These are phyloP conservation scores for Suillus luteus DNA, from an alignment of 768 basidiomycete genomes.

Conservation along the genomic window DNA sequence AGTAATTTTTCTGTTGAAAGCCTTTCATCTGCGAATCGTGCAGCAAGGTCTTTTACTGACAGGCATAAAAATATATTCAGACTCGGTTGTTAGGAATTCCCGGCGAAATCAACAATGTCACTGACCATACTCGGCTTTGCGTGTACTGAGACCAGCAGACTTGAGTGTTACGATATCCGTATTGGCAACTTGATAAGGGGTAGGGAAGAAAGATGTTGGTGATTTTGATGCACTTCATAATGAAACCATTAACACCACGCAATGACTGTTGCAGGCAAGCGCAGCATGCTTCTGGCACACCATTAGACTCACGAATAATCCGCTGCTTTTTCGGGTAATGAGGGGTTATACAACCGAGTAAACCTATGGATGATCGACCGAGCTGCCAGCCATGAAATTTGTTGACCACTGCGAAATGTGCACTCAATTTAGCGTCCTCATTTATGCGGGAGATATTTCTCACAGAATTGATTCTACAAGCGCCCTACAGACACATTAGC, in stretches of 20 bases:
- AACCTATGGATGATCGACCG: conserved; percentile 82
- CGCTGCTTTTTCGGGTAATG: conserved; percentile 66
- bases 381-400: conserved; percentile 88
- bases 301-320: conserved; percentile 47
- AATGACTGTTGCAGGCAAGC: neutral
- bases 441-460: conserved; percentile 22
- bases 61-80: neutral
- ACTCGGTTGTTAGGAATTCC: neutral
- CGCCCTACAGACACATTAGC: conserved; percentile 45
- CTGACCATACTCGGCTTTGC: conserved; percentile 92
- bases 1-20: conserved; percentile 73
- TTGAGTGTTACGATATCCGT: conserved; percentile 61
- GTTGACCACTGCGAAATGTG: conserved; percentile 55
- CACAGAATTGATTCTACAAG: conserved; percentile 74
- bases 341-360: conserved; percentile 70
- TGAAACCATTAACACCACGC: conserved; percentile 8
- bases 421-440: neutral
- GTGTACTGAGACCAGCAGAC: conserved; percentile 73
- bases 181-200: conserved; percentile 64
- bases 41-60: conserved; percentile 75
- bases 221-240: conserved; percentile 20
- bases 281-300: neutral
- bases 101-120: conserved; percentile 2
- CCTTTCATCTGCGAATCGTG: conserved; percentile 78
- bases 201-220: conserved; percentile 61